Evolutionary conservation across 148 eudicot species (phyloP), one percentile per base, ranked within the genome.

Genomic region (Cornus suecica): DNA sequence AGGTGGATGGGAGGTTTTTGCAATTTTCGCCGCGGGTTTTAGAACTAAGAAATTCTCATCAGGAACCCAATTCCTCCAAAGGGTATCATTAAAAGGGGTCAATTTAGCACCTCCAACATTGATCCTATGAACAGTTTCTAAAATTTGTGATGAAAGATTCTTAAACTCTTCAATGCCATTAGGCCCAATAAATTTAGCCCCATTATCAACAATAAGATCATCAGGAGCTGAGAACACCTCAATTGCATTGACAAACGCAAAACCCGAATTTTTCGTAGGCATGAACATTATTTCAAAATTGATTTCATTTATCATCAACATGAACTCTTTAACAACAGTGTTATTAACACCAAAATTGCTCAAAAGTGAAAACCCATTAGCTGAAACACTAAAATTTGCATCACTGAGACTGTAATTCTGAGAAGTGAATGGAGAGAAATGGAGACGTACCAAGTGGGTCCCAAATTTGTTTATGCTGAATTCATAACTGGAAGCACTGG

Each of bases 41-140:
- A 93, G 51, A 27, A 85, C 76, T 54, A 95, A 66, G 79, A 80
- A 95, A 81, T 84, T 89, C 58, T 87, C 86, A 84, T 95, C 99
- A n/a, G 97, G 91, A 1, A 90, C 68, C 99, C 97, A 95, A 86
- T 74, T 87, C 56, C 99, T 91, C 99, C 97, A 95, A 75, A 95
- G 93, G 30, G 97, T 90, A 66, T 95, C 99, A 80, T 95, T 95
- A 69, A 91, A 95, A 30, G 99, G 97, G 48, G 94, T 95, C 48
- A 95, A 32, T 28, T 80, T 87, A 4, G 67, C 70, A 18, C 99
- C 99, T 65, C 99, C 99, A 42, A 95, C 97, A 87, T 95, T 95
- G 72, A 95, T 75, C 87, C 98, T 88, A 85, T 93, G 83, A 79
- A 93, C 80, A 83, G 89, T 83, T 83, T 93, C 93, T 22, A 93